Evolutionary conservation across 345 rosid genomes (phyloP), one percentile per base, ranked within the genome.

Genomic region (Populus simonii): DNA sequence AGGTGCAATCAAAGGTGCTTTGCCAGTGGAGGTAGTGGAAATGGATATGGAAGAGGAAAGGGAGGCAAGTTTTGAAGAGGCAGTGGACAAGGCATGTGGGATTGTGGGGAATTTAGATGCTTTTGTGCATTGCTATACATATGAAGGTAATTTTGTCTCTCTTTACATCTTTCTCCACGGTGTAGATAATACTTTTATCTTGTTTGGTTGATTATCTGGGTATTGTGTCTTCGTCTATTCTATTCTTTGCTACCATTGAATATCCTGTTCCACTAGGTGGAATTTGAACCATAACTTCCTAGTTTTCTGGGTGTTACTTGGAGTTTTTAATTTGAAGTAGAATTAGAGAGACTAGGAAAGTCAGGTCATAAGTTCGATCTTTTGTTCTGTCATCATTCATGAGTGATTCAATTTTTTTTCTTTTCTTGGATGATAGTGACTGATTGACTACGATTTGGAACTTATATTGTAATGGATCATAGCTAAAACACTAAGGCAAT

Each of bases 41-140:
- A 22, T 91, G 81, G 89, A 92, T 79, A 89, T 92, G 97, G 99
- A 92, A 84, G 91, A 89, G 62, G 95, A 91, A 38, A 78, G 65
- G 49, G 92, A 94, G 63, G 87, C 77, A 57, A 84, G 77, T 73
- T 91, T 92, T 76, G 82, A 83, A 68, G 92, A 74, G 29, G 97
- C 99, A n/a, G 98, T 96, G 43, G 88, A 87, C 3, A 87, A 86
- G 82, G 97, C 97, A 6, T 89, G 88, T 74, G 49, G 72, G 43
- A 62, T 85, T 75, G 53, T 91, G 71, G 96, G 96, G 62, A 35
- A 74, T 68, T 70, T 96, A 76, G 95, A 96, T 87, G 97, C 98
- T 78, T 88, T 96, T 72, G 84, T 96, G 11, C 89, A 89, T 76
- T 90, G 95, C 79, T 88, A 86, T 72, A 68, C 79, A 71, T 89